Base-by-base conservation (phyloP, 768 basidiomycete genomes). In the Collybia nuda region DNA sequence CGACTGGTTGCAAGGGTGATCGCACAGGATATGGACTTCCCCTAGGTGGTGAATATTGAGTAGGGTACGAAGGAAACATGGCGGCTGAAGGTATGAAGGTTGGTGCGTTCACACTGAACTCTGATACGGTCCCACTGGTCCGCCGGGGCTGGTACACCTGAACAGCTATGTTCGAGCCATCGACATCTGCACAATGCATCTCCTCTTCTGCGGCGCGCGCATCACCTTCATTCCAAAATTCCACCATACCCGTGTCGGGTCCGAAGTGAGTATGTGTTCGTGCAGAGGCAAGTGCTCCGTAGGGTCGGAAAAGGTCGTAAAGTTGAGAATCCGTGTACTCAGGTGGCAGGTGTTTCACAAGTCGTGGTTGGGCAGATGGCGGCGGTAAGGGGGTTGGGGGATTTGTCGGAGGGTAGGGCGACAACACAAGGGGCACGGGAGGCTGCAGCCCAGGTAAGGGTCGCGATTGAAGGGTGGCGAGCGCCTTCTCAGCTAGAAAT, bases 161-260 rank as follows among this genome's bases (percentile, higher is more conserved):
- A 4, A 93, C 88, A 6, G 88, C 83, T 54, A 93, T 93, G 61
- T 90, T 91, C 62, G 88, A 85, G 9, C 89, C 90, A 37, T 88
- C 87, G 12, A 93, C 73, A 38, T 93, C 90, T 14, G 85, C 80
- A 56, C 88, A 92, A 67, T 93, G 90, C 81, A 93, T 77, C 2
- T 85, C 83, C 36, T 86, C 85, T 61, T 93, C 90, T 0, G 89
- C 91, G 19, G 77, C 71, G 21, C 81, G 78, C 6, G 89, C 91
- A 60, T 93, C 90, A 32, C 89, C 88, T 65, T 93, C 92, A 49
- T 85, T 80, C 88, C 89, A 93, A 65, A 88, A 93, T 65, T 93
- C 89, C 37, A 93, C 77, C 45, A 90, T 78, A 43, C 83, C 91
- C 0, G 83, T 86, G 66, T 90, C 90, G 36, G 81, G 76, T 18